Evolutionary conservation across 2,329 filamentous ascomycete species (phyloP), one percentile per base, ranked within the genome.

Genomic region (Trichoderma gracile): DNA sequence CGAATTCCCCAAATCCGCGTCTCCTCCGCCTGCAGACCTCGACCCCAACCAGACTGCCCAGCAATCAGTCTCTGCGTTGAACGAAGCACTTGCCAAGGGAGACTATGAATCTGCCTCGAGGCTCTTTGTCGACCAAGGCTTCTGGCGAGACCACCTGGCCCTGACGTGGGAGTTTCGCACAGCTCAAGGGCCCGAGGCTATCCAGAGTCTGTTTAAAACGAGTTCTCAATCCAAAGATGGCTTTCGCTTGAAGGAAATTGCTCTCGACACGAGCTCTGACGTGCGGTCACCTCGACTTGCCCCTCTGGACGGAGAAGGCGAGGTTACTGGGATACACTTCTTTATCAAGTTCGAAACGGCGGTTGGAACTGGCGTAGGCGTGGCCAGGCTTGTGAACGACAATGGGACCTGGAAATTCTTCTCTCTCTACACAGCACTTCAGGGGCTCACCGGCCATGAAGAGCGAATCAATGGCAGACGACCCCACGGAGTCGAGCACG

Each of bases 361-460:
- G 5, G 68, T 84, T 1, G 88, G 88, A 0, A 68, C 69, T 0
- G 89, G 87, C 0, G 74, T 79, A 1, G 89, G 88, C 1, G 68
- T 90, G 1, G 78, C 84, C 0, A 78, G 85, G 3, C 72, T 90
- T 0, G 77, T 80, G 0, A 73, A 79, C 43, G 75, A 78, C 54
- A 72, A 74, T 0, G 76, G 73, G 0, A 42, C 65, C 2, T 90
- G 86, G 87, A 88, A 86, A 71, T 82, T 86, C 0, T 89, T 85
- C 67, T 87, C 86, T 1, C 69, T 91, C 0, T 90, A 86, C 70
- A 90, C 88, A 0, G 78, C 80, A 0, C 75, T 91, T 5, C 71
- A 79, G 1, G 80, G 83, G 43, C 67, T 91, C 5, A 82, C 78
- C 4, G 84, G 81, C 0, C 75, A 81, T 57, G 82, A 86, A 65